Conservation (phyloP, 83 land plant genomes). For the Picea mariana region DNA sequence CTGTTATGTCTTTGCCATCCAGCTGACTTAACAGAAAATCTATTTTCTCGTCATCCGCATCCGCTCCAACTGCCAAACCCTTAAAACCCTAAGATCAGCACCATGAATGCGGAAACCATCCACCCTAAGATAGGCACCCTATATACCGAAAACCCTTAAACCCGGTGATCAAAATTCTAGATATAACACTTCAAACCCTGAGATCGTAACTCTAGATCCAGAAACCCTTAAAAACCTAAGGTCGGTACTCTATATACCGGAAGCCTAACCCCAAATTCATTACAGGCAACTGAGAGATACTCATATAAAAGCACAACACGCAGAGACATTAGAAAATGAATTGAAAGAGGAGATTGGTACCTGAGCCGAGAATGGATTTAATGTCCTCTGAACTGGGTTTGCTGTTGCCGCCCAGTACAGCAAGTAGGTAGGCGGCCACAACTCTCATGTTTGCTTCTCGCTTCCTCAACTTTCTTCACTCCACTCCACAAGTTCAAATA, state of each 20-base stretch:
- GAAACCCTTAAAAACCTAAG: neutral
- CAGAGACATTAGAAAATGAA: neutral
- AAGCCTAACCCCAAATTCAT: too few species aligned
- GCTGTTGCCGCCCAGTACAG: slow-evolving; percentile 58
- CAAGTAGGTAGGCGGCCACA: slow-evolving; percentile 62
- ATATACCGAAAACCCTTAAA: too few species aligned
- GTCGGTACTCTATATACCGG: too few species aligned
- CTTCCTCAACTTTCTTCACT: neutral
- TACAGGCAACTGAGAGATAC: neutral
- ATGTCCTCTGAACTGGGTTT: slow-evolving; percentile 47
- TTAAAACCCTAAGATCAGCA: neutral
- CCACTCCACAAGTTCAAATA: too few species aligned
- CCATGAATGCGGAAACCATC: too few species aligned
- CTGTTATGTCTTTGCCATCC: slow-evolving; percentile 56
- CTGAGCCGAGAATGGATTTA: slow-evolving; percentile 49
- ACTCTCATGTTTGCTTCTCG: slow-evolving; percentile 44
- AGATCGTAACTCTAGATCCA: neutral
- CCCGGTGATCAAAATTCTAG: too few species aligned
- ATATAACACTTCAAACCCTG: neutral
- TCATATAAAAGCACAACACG: neutral
- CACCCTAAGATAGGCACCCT: too few species aligned
- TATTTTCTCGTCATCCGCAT: slow-evolving; percentile 50
- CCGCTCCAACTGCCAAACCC: slow-evolving; percentile 59
- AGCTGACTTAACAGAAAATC: slow-evolving; percentile 41
- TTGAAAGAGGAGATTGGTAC: slow-evolving; percentile 6